Percentiles rank a stretch among this genome's conserved stretches.
Evolutionary conservation across 768 basidiomycete genomes (phyloP).

Genomic region (Mycena albidolilacea): DNA sequence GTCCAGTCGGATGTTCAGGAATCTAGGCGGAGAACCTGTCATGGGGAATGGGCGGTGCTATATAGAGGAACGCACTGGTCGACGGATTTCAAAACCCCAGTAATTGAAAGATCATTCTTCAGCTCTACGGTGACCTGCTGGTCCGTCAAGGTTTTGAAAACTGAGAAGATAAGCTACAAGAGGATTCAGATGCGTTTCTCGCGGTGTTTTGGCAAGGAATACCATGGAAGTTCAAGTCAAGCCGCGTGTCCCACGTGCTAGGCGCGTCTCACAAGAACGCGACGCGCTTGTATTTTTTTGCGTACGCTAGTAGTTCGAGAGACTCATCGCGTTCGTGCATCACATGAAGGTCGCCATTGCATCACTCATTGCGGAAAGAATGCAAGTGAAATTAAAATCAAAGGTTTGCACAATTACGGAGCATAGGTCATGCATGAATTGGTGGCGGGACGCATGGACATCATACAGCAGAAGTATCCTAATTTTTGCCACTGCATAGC

Average conservation of each 20-base stretch:
- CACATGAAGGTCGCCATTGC: too few species aligned
- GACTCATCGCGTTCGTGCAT: too few species aligned
- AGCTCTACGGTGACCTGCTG: slow-evolving; percentile 97
- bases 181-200: slow-evolving; percentile 29
- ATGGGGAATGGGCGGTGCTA: slow-evolving; percentile 19
- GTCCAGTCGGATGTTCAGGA: slow-evolving; percentile 96
- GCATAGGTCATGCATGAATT: slow-evolving; percentile 37
- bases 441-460: slow-evolving; percentile 30
- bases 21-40: slow-evolving; percentile 61
- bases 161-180: slow-evolving; percentile 91
- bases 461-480: slow-evolving; percentile 39
- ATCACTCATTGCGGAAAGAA: neutral
- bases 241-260: slow-evolving; percentile 11
- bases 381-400: neutral
- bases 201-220: neutral
- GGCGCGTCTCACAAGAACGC: neutral
- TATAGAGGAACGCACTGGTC: slow-evolving; percentile 83
- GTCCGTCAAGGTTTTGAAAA: slow-evolving; percentile 99
- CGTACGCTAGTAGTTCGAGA: neutral
- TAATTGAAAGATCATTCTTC: slow-evolving; percentile 98
- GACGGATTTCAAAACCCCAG: slow-evolving; percentile 95
- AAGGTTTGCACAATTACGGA: slow-evolving; percentile 22
- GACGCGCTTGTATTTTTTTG: neutral
- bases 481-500: slow-evolving; percentile 33
- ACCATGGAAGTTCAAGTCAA: slow-evolving; percentile 32